Evolutionary conservation across 2,329 filamentous ascomycete genomes (phyloP).

Genomic region (Ascochyta viciae-villosae): DNA sequence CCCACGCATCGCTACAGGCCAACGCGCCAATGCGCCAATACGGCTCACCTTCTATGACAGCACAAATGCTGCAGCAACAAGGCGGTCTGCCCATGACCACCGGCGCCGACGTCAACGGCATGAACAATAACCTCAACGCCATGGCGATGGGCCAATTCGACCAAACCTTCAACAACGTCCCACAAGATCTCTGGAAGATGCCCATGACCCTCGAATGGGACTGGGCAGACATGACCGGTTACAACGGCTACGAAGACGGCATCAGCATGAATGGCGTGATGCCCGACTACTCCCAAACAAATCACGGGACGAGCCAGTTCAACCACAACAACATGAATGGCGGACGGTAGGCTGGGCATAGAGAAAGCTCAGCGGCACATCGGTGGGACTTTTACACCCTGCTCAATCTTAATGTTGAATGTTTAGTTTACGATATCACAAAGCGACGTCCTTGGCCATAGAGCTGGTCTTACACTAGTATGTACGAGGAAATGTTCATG

Average conservation of each 20-base stretch:
- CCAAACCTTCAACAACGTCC: constrained; percentile 76
- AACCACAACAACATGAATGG: constrained; percentile 45
- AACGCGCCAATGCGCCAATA: constrained; percentile 38
- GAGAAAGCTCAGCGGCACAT: not conserved
- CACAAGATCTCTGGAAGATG: constrained; percentile 93
- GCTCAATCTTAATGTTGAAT: constrained; percentile 14
- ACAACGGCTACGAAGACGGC: constrained; percentile 45
- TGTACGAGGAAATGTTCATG: constrained; percentile 6
- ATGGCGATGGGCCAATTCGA: constrained; percentile 64
- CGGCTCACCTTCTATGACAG: constrained; percentile 40
- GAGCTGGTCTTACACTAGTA: not conserved
- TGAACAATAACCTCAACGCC: constrained; percentile 36
- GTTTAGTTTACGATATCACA: constrained; percentile 10
- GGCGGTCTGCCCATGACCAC: constrained; percentile 34
- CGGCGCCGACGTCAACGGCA: constrained; percentile 29
- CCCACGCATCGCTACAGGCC: constrained; percentile 46
- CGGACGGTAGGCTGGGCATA: constrained; percentile 17
- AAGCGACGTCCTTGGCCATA: no score
- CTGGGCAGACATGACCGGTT: constrained; percentile 63
- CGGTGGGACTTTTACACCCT: not conserved
- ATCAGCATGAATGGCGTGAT: constrained; percentile 50
- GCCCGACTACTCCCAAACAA: constrained; percentile 38
- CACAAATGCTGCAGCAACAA: constrained; percentile 41
- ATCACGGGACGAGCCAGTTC: constrained; percentile 44
- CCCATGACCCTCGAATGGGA: constrained; percentile 97